Evolutionary conservation across 2,329 filamentous ascomycete genomes (phyloP).

Genomic region (Alternaria ventricosa): DNA sequence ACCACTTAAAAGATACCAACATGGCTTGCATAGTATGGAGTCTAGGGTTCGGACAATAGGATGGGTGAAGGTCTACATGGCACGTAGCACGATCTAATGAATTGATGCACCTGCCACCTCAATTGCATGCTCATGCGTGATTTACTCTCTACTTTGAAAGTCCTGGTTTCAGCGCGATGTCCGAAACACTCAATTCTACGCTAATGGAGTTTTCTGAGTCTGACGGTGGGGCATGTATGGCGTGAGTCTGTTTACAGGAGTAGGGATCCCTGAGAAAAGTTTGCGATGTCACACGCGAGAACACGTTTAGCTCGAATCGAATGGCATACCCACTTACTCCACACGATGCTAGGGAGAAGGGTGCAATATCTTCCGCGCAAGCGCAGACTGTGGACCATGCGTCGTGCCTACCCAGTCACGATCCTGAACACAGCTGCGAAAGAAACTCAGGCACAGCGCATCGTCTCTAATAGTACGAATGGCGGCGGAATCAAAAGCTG

Average conservation of each 20-base stretch:
- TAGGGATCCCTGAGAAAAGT: neutral
- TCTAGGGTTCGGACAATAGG: constrained; percentile 24
- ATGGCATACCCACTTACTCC: neutral
- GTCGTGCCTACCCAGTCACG: neutral
- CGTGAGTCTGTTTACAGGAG: neutral
- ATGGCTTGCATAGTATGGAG: constrained; percentile 25
- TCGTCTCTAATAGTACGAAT: neutral
- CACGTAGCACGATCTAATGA: constrained; percentile 42
- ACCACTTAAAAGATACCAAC: constrained; percentile 15
- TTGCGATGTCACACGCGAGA: neutral
- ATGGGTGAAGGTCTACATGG: constrained; percentile 28
- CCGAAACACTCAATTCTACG: neutral
- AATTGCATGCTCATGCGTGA: neutral
- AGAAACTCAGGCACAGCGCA: neutral
- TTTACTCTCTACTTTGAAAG: neutral
- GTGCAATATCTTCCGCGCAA: constrained; percentile 1
- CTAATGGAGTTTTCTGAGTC: neutral
- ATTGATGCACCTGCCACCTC: constrained; percentile 30
- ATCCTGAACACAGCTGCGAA: neutral
- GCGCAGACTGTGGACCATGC: neutral
- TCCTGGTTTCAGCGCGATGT: neutral
- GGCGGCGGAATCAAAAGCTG: neutral
- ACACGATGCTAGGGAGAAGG: neutral
- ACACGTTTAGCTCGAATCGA: neutral
- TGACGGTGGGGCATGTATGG: neutral